These are phyloP conservation scores for Moricandia arvensis DNA, from an alignment of 345 rosid genomes.

Conservation along the genomic window DNA sequence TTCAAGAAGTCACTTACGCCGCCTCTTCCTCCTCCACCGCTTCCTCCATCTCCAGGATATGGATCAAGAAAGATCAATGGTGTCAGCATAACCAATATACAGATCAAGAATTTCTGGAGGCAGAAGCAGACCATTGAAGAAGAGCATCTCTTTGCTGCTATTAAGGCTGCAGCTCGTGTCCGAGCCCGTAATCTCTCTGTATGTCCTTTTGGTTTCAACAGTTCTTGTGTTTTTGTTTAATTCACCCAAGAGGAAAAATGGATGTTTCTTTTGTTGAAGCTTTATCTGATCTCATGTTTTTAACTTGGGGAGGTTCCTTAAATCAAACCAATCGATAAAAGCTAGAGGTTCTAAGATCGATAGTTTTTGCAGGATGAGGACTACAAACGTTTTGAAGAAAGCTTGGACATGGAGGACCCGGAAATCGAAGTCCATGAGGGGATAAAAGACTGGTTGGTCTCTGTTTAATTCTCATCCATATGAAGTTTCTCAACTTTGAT, in stretches of 20 bases:
- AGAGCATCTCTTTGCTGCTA: constrained; percentile 85
- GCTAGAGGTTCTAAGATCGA: neutral
- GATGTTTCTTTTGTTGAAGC: neutral
- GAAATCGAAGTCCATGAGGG: constrained; percentile 54
- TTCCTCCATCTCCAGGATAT: constrained; percentile 45
- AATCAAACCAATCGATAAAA: neutral
- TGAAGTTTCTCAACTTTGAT: neutral
- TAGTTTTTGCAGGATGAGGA: constrained; percentile 52
- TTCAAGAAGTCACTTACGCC: constrained; percentile 30
- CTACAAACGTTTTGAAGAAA: constrained; percentile 59
- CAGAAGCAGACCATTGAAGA: constrained; percentile 66
- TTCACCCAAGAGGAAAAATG: neutral
- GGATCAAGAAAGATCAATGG: constrained; percentile 39
- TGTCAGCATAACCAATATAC: constrained; percentile 67
- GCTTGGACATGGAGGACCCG: constrained; percentile 47
- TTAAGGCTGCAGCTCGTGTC: constrained; percentile 81
- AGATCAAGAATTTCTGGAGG: constrained; percentile 85
- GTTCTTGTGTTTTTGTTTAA: constrained; percentile 8
- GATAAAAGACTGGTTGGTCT: constrained; percentile 81
- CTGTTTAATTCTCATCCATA: constrained; percentile 13
- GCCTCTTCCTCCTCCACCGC: constrained; percentile 57
- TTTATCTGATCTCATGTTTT: neutral
- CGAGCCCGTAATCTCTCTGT: constrained; percentile 76
- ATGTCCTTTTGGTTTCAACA: constrained; percentile 19
- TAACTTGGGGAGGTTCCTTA: neutral